Evolutionary conservation across 2,329 filamentous ascomycete genomes (phyloP), one percentile per base, ranked within the genome.

Genomic region (Chrysoporthe cubensis): DNA sequence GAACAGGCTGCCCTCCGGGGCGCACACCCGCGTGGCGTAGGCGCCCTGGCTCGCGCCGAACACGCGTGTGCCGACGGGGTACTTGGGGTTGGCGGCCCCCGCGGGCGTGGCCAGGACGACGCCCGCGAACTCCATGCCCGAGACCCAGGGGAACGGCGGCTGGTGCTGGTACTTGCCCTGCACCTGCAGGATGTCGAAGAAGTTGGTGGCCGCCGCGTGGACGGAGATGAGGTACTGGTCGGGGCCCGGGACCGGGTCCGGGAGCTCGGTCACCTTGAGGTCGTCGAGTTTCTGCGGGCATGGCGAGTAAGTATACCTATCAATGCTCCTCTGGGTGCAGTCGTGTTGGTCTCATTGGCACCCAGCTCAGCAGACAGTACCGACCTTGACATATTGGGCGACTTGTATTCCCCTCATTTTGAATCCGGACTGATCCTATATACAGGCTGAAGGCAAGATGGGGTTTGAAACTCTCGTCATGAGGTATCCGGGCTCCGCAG

Each of bases 151-250:
- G 61, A 97, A 89, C 0, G 91, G 88, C 0, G 94, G 94, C 75
- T 97, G 94, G 77, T 93, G 87, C 77, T 98, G 95, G 81, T 98
- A 98, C 87, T 96, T 97, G 66, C 95, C 95, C 76, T 93, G 91
- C 76, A 97, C 93, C 77, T 98, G 95, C 65, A 98, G 88, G 67
- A 97, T 91, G 78, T 98, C 95, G 83, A 97, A 98, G 86, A 98
- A 98, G 82, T 98, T 98, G 75, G 93, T 92, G 26, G 93, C 95
- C 0, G 91, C 87, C 59, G 95, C 93, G 79, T 93, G 92, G 74
- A 98, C 91, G 75, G 90, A 87, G 77, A 98, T 91, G 71, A 96
- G 85, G 78, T 97, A 98, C 81, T 97, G 88, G 75, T 91, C 83
- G 43, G 88, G 80, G 9, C 85, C 83, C 1, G 94, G 92, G 1